A percentile compares a stretch with the other conserved stretches of the same genome.
Conservation (phyloP, 768 basidiomycete genomes). For the Pleurotus cornucopiae region DNA sequence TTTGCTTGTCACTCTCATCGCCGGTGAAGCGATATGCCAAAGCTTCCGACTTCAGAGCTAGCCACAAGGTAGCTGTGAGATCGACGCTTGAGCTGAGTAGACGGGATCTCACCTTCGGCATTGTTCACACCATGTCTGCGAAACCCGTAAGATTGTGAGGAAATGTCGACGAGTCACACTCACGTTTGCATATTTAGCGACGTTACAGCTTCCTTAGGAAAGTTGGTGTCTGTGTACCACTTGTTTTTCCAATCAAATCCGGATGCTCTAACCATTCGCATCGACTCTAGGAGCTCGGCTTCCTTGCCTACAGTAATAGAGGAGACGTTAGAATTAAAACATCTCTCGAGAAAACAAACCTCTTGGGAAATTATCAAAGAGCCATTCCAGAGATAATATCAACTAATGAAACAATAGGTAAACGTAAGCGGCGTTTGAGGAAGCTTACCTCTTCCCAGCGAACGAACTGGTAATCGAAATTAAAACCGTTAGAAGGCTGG, state of each 20-base stretch:
- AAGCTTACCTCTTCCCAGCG: constrained; percentile 35
- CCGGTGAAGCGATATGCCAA: constrained; percentile 36
- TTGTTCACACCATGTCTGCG: constrained; percentile 38
- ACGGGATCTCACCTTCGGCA: constrained; percentile 22
- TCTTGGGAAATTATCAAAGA: constrained; percentile 34
- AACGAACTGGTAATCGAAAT: constrained; percentile 38
- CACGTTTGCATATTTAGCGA: constrained; percentile 28
- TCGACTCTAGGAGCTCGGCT: constrained; percentile 31
- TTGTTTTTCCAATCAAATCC: constrained; percentile 39
- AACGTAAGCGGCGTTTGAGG: background rate
- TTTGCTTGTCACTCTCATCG: constrained; percentile 33
- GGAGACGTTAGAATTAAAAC: too few species aligned
- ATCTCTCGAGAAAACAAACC: constrained; percentile 15
- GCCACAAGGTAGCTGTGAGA: too few species aligned
- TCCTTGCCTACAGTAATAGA: constrained; percentile 23
- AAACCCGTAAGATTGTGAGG: background rate
- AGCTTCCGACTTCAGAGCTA: constrained; percentile 39
- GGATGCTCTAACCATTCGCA: constrained; percentile 33
- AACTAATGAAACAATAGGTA: constrained; percentile 17
- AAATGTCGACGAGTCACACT: constrained; percentile 7
- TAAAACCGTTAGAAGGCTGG: constrained; percentile 31
- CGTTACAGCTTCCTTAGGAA: constrained; percentile 28
- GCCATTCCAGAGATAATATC: constrained; percentile 33
- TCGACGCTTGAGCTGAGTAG: background rate
- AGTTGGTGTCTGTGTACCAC: constrained; percentile 32